Evolutionary conservation across 2,329 filamentous ascomycete species (phyloP), one percentile per base, ranked within the genome.

Genomic region (Calonectria crousiana): DNA sequence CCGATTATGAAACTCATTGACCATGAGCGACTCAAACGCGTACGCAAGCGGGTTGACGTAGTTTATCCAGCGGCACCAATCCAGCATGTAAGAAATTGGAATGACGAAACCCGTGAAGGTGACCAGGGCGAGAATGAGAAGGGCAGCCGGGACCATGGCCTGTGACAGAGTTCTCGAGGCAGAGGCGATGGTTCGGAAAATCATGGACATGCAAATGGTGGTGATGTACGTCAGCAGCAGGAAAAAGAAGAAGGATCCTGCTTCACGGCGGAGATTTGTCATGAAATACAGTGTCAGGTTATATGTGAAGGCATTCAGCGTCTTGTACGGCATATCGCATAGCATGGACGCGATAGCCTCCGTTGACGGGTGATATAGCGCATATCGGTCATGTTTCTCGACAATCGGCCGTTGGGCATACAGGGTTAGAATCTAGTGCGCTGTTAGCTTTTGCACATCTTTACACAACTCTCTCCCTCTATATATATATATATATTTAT

Each of bases 51-150:
- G 91, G 72, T 93, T 89, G 60, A 93, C 84, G 77, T 92, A 93
- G 73, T 90, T 91, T 73, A 94, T 92, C 92, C 92, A 94, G 49
- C 90, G 85, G 49, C 90, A 90, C 91, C 92, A 94, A 1, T 88
- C 90, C 16, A 90, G 86, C 90, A 91, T 93, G 81, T 83, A 82
- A 4, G 78, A 72, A 0, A 79, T 78, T 2, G 81, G 82, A 26
- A 87, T 85, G 13, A 85, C 81, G 74, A 92, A 89, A 76, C 88
- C 90, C 0, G 90, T 91, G 74, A 84, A 83, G 0, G 76, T 82
- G 0, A 82, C 74, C 1, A 83, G 1, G 3, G 79, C 79, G 0
- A 82, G 73, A 8, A 82, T 80, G 20, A 87, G 80, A 3, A 88
- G 76, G 0, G 85, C 82, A 10, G 85, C 82, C 0, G 84, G 84